phyloP scores from a whole-genome alignment of 495 filamentous ascomycete genomes.

The Cryomyces antarcticus region DNA sequence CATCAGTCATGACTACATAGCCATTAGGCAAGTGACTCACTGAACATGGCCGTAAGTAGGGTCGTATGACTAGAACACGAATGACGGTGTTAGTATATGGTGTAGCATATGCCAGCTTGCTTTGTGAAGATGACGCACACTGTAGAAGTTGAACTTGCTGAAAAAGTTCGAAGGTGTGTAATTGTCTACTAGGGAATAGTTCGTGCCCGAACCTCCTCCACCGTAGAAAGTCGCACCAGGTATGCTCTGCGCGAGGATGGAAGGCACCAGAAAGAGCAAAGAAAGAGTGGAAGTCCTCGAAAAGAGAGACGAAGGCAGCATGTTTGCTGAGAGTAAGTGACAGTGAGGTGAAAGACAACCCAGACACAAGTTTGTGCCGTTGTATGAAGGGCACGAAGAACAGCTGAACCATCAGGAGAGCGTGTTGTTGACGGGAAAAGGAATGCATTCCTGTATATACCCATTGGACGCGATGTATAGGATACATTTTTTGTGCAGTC shows the following conservation, averaged over 20 bases:
- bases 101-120: background rate
- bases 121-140: constrained; percentile 1
- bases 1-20: background rate
- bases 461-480: too few relatives aligned
- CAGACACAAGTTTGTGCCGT: too few relatives aligned
- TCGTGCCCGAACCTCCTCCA: too few relatives aligned
- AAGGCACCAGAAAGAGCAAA: constrained; percentile 1
- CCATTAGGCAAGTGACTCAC: constrained; percentile 3
- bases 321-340: background rate
- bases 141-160: constrained; percentile 16
- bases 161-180: constrained; percentile 11
- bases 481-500: too few relatives aligned
- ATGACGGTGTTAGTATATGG: background rate
- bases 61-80: constrained; percentile 6
- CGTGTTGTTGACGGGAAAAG: too few relatives aligned
- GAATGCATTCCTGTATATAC: too few relatives aligned
- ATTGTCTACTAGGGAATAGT: constrained; percentile 8
- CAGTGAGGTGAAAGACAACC: too few relatives aligned
- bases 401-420: too few relatives aligned
- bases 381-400: too few relatives aligned
- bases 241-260: background rate
- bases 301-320: constrained; percentile 6
- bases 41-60: constrained; percentile 17
- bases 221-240: too few relatives aligned
- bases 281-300: constrained; percentile 1